Base-by-base conservation (phyloP, 2,329 filamentous ascomycete genomes). In the Penicillium sp. region DNA sequence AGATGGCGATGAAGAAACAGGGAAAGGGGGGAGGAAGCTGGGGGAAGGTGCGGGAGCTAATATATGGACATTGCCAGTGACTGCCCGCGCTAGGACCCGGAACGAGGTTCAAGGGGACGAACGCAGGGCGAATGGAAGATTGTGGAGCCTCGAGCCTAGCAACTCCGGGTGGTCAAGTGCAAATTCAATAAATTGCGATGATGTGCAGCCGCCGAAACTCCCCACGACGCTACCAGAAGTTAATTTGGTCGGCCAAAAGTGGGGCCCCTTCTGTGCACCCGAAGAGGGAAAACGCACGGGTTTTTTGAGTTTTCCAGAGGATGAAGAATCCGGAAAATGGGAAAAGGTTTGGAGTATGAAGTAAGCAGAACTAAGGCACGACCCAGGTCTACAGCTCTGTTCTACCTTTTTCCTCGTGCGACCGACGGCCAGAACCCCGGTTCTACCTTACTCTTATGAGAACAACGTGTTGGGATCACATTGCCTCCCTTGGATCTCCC, bases 161-260 rank as follows among this genome's bases (percentile, higher is more conserved):
- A 45, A 56, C 52, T 59, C 56, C 50, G 50, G 24, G 24, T 26
- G 24, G 24, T 26, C 24, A 16, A 31, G 24, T 28, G 24, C 24
- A n/a, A 33, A 26, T 49, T 58, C 55, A 54, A 56, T 60, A 57
- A 58, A 53, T 52, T 42, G 52, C 58, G 54, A 52, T 62, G 60
- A 63, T 64, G 53, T 64, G 61, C 61, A 61, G 50, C 49, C 49
- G 52, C 53, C 54, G 51, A 50, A 33, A 50, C 44, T 57, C 56
- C 48, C 54, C 59, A 58, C 60, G 34, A 47, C 48, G 50, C 58
- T 53, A 61, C 54, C 50, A 47, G 57, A 59, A 48, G 54, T 57
- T 63, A 60, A 54, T 57, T 56, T 50, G 52, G 49, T 51, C 49
- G 43, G 55, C 18, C 18, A 54, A 54, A 57, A 56, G 55, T 59